Percentiles rank a stretch among this genome's conserved stretches.
phyloP scores from a whole-genome alignment of 345 rosid genomes.

The Raphanus raphanistrum region DNA sequence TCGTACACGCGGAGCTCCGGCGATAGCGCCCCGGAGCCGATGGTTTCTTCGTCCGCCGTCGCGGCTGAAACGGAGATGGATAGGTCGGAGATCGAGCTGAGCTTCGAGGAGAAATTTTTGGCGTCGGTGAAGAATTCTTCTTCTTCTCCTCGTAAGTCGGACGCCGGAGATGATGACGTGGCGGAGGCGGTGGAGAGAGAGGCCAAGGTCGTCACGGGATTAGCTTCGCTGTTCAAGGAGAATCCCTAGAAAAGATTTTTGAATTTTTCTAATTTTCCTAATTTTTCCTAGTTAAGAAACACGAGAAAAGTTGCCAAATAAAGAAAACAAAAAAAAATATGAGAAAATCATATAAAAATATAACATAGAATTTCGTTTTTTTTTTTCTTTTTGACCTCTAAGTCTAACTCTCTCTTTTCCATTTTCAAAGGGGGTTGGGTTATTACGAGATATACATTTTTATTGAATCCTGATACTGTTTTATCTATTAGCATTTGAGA shows the following conservation, averaged over 20 bases:
- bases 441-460: not conserved
- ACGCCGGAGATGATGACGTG: constrained; percentile 29
- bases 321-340: not conserved
- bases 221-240: constrained; percentile 75
- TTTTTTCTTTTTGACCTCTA: constrained; percentile 1
- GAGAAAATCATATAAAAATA: not conserved
- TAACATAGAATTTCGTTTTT: constrained; percentile 3
- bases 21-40: constrained; percentile 1
- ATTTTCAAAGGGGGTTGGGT: not conserved
- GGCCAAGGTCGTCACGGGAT: constrained; percentile 62
- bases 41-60: not conserved
- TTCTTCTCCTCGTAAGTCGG: not conserved
- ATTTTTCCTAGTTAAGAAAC: constrained; percentile 1
- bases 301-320: not conserved
- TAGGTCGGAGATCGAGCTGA: constrained; percentile 52
- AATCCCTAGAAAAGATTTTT: constrained; percentile 57
- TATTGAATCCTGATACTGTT: not conserved
- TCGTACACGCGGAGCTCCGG: constrained; percentile 45
- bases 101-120: constrained; percentile 49
- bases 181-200: constrained; percentile 47
- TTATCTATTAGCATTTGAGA: not conserved
- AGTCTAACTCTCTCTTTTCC: not conserved
- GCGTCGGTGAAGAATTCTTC: constrained; percentile 18
- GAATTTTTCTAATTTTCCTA: constrained; percentile 25
- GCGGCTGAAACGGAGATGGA: constrained; percentile 21